These are phyloP conservation scores for Tephrocybe rancida DNA, from an alignment of 768 basidiomycete species.

Conservation along the genomic window DNA sequence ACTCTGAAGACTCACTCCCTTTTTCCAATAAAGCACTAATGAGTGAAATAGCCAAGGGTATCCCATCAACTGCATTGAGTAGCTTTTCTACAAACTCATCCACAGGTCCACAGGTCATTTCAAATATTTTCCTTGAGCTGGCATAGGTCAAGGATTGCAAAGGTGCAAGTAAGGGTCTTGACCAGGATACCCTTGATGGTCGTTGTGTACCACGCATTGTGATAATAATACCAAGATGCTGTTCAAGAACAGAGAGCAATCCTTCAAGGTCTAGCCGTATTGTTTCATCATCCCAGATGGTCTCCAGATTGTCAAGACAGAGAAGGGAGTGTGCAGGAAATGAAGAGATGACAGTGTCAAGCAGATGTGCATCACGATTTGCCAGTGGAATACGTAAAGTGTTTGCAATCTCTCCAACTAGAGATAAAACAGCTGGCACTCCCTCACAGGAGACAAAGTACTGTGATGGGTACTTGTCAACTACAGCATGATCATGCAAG, in stretches of 20 bases:
- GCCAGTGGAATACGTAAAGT: not conserved
- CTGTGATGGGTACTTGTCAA: not conserved
- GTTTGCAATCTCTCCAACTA: conserved; percentile 5
- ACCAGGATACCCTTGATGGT: not conserved
- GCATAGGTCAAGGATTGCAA: too few species aligned
- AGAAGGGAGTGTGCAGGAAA: conserved; percentile 1
- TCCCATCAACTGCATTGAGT: too few species aligned
- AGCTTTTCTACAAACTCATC: conserved; percentile 19
- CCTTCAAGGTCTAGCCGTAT: not conserved
- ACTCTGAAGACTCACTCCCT: conserved; percentile 19
- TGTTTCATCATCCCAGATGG: conserved; percentile 3
- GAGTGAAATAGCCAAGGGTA: too few species aligned
- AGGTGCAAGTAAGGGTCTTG: not conserved
- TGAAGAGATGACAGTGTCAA: not conserved
- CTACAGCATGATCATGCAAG: not conserved
- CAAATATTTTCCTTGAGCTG: not conserved
- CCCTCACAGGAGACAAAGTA: conserved; percentile 14
- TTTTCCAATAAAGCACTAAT: conserved; percentile 2
- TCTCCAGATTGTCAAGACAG: conserved; percentile 10
- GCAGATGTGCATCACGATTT: not conserved
- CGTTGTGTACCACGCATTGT: conserved; percentile 12
- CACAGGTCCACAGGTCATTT: not conserved
- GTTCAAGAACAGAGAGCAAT: not conserved
- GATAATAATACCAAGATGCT: too few species aligned
- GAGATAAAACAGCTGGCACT: not conserved